A percentile compares a stretch with the other conserved stretches of the same genome.
phyloP scores from a whole-genome alignment of 2,329 filamentous ascomycete genomes.

The Rhinocladiella mackenziei region DNA sequence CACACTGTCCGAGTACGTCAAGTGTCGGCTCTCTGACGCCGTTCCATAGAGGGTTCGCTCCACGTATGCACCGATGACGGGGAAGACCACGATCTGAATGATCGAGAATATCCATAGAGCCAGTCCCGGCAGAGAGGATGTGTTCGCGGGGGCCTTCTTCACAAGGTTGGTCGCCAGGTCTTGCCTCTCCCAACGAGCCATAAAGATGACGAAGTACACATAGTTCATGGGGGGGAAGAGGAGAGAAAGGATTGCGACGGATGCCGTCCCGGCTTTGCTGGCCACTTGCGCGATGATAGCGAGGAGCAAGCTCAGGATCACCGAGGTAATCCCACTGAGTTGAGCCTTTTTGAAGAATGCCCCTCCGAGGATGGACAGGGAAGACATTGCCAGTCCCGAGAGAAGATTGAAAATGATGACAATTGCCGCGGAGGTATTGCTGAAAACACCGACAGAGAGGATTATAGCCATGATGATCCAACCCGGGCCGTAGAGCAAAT shows the following conservation, averaged over 20 bases:
- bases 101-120: constrained; percentile 73
- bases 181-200: constrained; percentile 71
- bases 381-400: constrained; percentile 70
- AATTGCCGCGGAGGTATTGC: constrained; percentile 59
- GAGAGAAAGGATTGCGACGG: constrained; percentile 66
- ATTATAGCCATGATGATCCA: constrained; percentile 75
- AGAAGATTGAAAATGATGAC: constrained; percentile 72
- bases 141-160: constrained; percentile 58
- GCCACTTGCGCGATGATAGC: constrained; percentile 78
- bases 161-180: constrained; percentile 58
- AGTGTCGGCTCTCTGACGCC: constrained; percentile 56
- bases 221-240: constrained; percentile 87
- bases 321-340: constrained; percentile 75
- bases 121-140: constrained; percentile 68
- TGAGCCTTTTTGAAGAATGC: constrained; percentile 84
- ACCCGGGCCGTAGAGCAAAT: constrained; percentile 72
- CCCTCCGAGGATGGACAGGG: constrained; percentile 74
- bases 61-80: constrained; percentile 67
- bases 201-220: constrained; percentile 70
- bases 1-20: constrained; percentile 30
- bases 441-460: constrained; percentile 61
- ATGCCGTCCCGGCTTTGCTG: constrained; percentile 57
- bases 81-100: constrained; percentile 74
- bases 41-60: constrained; percentile 75
- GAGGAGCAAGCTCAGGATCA: constrained; percentile 68